Percentiles rank a stretch among this genome's conserved stretches.
These are phyloP conservation scores for Blastomyces silverae DNA, from an alignment of 2,329 filamentous ascomycete species.

Conservation along the genomic window DNA sequence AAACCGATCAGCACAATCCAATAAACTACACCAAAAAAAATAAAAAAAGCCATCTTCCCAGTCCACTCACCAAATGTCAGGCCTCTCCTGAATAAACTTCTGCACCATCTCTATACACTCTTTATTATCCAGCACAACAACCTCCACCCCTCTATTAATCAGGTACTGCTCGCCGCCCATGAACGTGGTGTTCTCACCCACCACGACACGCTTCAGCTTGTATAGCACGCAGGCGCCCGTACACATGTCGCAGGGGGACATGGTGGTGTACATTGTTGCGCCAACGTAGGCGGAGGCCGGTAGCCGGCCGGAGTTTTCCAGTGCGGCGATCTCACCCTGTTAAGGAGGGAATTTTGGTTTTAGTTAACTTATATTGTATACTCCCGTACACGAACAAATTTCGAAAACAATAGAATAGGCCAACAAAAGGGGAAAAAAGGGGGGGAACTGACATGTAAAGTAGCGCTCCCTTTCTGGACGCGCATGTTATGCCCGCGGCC, in stretches of 20 bases:
- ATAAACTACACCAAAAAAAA: slow-evolving; percentile 1
- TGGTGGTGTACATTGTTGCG: slow-evolving; percentile 75
- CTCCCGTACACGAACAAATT: no score
- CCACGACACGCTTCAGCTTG: slow-evolving; percentile 64
- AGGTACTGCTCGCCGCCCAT: slow-evolving; percentile 66
- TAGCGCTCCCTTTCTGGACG: slow-evolving; percentile 53
- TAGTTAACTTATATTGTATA: no score
- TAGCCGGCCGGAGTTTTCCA: slow-evolving; percentile 66
- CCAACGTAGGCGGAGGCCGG: slow-evolving; percentile 62
- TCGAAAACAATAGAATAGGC: neutral
- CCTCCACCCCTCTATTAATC: slow-evolving; percentile 60
- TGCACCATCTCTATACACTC: slow-evolving; percentile 64
- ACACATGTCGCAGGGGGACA: slow-evolving; percentile 77
- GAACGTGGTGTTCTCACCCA: slow-evolving; percentile 71
- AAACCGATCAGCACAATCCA: slow-evolving; percentile 16
- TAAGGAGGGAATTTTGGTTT: no score
- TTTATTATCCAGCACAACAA: slow-evolving; percentile 60
- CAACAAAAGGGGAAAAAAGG: neutral
- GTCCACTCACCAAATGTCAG: slow-evolving; percentile 58
- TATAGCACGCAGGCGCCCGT: slow-evolving; percentile 72
- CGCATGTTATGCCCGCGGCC: slow-evolving; percentile 56
- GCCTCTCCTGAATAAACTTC: slow-evolving; percentile 64
- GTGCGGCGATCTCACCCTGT: slow-evolving; percentile 64
- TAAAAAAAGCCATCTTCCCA: neutral
- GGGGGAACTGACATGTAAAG: slow-evolving; percentile 57